Conservation (phyloP, 1,139 yeast species). For the Suhomyces taliae region DNA sequence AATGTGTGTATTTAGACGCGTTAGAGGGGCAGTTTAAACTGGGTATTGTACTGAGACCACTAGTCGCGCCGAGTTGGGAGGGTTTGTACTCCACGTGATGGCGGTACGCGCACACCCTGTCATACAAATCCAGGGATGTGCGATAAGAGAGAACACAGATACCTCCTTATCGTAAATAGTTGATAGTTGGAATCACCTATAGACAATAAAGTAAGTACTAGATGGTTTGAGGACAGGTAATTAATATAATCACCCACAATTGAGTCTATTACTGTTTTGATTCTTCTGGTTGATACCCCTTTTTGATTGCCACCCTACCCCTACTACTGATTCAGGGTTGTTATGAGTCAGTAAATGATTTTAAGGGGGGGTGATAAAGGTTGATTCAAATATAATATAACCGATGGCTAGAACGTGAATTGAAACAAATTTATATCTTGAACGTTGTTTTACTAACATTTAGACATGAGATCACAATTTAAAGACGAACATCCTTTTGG, state of each 20-base stretch:
- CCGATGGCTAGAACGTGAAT: no score
- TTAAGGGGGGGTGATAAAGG: no score
- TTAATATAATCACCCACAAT: no score
- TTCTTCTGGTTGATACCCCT: no score
- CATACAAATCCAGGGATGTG: constrained; percentile 12
- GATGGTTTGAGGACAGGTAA: neutral
- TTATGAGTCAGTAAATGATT: no score
- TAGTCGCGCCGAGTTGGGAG: no score
- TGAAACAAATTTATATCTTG: no score
- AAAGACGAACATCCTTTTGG: constrained; percentile 91
- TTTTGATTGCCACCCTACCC: no score
- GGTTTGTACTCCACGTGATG: neutral
- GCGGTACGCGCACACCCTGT: constrained; percentile 8
- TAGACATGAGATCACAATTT: constrained; percentile 79
- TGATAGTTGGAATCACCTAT: constrained; percentile 1
- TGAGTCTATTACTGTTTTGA: no score
- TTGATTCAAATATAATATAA: no score
- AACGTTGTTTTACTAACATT: constrained; percentile 10
- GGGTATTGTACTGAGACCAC: neutral
- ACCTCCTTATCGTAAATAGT: constrained; percentile 6
- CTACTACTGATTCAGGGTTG: no score
- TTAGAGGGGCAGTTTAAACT: neutral
- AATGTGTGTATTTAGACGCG: constrained; percentile 1
- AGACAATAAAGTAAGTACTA: constrained; percentile 5
- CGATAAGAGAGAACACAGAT: constrained; percentile 7